phyloP scores from a whole-genome alignment of 2,329 filamentous ascomycete species.

The Epichloe scottii region DNA sequence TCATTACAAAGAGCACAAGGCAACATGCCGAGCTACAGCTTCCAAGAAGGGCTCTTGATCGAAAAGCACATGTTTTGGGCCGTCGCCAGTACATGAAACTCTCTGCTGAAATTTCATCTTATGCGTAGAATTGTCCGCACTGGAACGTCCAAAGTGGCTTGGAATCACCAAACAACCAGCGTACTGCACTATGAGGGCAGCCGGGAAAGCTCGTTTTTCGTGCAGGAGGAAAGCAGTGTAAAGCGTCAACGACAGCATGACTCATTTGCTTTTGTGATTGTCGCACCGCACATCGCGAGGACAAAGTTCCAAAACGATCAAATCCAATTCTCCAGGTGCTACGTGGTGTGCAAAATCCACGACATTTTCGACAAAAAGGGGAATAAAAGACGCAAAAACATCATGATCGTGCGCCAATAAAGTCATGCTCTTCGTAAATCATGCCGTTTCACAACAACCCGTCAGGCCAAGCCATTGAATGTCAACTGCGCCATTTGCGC shows the following conservation, averaged over 20 bases:
- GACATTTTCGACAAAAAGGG: neutral
- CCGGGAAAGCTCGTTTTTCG: too few species aligned
- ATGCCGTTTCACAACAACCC: neutral
- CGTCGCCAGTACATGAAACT: too few species aligned
- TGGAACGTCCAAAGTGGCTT: too few species aligned
- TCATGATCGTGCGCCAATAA: neutral
- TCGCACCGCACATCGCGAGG: too few species aligned
- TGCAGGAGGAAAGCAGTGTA: too few species aligned
- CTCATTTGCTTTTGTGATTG: neutral
- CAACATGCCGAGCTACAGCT: constrained; percentile 3
- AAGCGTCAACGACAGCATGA: neutral
- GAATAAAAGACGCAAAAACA: neutral
- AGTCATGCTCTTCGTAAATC: neutral
- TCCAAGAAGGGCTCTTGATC: too few species aligned
- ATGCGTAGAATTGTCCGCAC: too few species aligned
- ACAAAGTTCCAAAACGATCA: too few species aligned
- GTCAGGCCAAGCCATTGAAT: constrained; percentile 23
- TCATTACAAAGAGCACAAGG: constrained; percentile 9
- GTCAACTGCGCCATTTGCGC: constrained; percentile 24
- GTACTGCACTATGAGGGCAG: too few species aligned
- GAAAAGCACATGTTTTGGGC: too few species aligned
- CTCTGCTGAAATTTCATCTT: too few species aligned
- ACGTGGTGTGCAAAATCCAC: neutral
- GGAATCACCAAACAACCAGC: too few species aligned
- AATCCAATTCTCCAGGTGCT: neutral